A percentile compares a stretch with the other conserved stretches of the same genome.
These are phyloP conservation scores for Pythium dissimile DNA, from an alignment of 352 stramenopile species.

Conservation along the genomic window DNA sequence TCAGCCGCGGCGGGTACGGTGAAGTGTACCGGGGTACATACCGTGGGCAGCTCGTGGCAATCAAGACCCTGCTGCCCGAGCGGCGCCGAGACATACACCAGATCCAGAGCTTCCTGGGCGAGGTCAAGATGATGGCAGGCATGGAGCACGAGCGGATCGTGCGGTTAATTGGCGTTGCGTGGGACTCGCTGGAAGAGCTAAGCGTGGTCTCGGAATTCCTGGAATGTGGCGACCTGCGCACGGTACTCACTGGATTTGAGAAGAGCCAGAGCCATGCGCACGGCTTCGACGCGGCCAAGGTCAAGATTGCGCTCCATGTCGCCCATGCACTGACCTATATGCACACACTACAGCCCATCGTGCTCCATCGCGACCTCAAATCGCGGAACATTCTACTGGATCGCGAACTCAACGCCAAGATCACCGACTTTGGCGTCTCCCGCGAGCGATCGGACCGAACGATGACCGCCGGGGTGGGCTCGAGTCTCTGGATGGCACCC, in stretches of 20 bases:
- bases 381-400: conserved; percentile 24
- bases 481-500: conserved; percentile 30
- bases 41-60: conserved; percentile 41
- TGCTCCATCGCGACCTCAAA: conserved; percentile 23
- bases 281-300: conserved; percentile 35
- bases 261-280: conserved; percentile 15
- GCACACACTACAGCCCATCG: conserved; percentile 19
- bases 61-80: conserved; percentile 55
- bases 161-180: conserved; percentile 56
- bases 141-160: conserved; percentile 67
- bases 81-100: conserved; percentile 44
- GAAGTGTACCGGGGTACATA: conserved; percentile 45
- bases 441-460: conserved; percentile 2
- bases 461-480: conserved; percentile 13
- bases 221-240: conserved; percentile 24
- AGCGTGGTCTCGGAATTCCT: conserved; percentile 28
- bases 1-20: conserved; percentile 44
- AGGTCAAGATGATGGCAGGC: conserved; percentile 53
- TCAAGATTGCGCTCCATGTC: conserved; percentile 33
- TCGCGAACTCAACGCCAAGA: conserved; percentile 24
- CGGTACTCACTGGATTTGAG: conserved; percentile 26
- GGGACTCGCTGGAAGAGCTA: conserved; percentile 28
- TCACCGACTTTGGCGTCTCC: conserved; percentile 30
- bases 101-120: conserved; percentile 45
- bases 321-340: conserved; percentile 27